Evolutionary conservation across 2,329 filamentous ascomycete genomes (phyloP).

Genomic region (Diaporthe sp.): DNA sequence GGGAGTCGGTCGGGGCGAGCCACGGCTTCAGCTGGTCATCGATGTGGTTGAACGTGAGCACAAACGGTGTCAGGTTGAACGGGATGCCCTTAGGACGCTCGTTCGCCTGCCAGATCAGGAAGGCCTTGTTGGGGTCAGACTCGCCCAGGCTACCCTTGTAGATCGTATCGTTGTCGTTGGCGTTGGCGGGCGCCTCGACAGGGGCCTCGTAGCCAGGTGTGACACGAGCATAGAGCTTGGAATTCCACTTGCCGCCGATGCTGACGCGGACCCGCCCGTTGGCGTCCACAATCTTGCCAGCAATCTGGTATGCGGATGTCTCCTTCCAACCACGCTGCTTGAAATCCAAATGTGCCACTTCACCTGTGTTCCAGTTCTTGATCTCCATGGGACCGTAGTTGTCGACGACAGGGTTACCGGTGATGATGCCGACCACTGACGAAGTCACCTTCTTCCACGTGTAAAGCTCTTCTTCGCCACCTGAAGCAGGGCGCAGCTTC

Average conservation of each 20-base stretch:
- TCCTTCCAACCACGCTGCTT: constrained; percentile 97
- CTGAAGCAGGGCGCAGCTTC: constrained; percentile 80
- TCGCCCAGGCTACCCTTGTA: constrained; percentile 63
- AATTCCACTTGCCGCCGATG: constrained; percentile 96
- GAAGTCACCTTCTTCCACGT: constrained; percentile 99
- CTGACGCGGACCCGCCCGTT: constrained; percentile 87
- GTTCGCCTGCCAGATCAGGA: constrained; percentile 94
- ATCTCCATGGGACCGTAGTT: constrained; percentile 98
- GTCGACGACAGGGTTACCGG: constrained; percentile 95
- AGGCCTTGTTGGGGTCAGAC: constrained; percentile 79
- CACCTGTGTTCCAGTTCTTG: constrained; percentile 96
- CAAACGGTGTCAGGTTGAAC: constrained; percentile 96
- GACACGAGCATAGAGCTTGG: constrained; percentile 93
- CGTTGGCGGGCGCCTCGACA: constrained; percentile 68
- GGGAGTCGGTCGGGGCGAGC: constrained; percentile 92
- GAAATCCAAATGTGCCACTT: constrained; percentile 91
- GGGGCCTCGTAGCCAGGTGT: constrained; percentile 90
- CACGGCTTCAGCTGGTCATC: constrained; percentile 83
- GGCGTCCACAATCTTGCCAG: constrained; percentile 86
- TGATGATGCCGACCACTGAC: constrained; percentile 98
- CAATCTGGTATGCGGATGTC: constrained; percentile 88
- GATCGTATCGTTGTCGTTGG: constrained; percentile 48
- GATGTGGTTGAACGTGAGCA: constrained; percentile 92
- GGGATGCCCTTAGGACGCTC: constrained; percentile 85
- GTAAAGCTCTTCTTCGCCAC: constrained; percentile 87